These are phyloP conservation scores for Colletotrichum sp. DNA, from an alignment of 2,329 filamentous ascomycete species.

Conservation along the genomic window DNA sequence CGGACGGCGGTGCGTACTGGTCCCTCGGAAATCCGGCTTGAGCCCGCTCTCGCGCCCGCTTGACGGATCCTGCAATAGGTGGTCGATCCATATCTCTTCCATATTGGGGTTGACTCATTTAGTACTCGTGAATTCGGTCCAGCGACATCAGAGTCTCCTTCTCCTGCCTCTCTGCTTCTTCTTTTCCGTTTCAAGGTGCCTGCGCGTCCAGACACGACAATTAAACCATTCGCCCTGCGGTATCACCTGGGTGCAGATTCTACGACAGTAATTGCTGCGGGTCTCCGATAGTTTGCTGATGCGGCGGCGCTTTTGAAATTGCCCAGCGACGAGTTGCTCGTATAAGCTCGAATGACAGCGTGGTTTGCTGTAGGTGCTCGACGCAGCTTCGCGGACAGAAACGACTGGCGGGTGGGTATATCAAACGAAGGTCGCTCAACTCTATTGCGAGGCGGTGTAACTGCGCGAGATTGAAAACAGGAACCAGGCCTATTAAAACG, in stretches of 20 bases:
- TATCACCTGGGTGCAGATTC: constrained; percentile 10
- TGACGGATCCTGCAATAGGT: constrained; percentile 54
- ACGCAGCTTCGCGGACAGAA: constrained; percentile 7
- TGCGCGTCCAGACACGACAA: constrained; percentile 12
- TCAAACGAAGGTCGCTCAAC: constrained; percentile 19
- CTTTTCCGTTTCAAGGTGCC: constrained; percentile 22
- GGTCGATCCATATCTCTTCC: constrained; percentile 56
- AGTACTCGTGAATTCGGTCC: constrained; percentile 31
- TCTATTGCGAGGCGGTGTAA: constrained; percentile 19
- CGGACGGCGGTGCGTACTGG: constrained; percentile 24
- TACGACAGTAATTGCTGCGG: constrained; percentile 9
- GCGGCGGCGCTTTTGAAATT: constrained; percentile 16
- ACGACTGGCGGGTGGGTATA: constrained; percentile 4
- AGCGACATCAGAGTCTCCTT: constrained; percentile 28
- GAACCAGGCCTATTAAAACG: constrained; percentile 19
- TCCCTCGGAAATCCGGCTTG: constrained; percentile 41
- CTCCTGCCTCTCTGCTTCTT: constrained; percentile 25
- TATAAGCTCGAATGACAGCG: constrained; percentile 22
- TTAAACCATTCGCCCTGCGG: constrained; percentile 6
- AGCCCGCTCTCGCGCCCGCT: constrained; percentile 59
- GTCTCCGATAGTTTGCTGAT: not conserved
- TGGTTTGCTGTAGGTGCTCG: not conserved
- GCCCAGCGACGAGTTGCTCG: constrained; percentile 21
- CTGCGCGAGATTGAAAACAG: constrained; percentile 13
- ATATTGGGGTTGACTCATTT: constrained; percentile 64